phyloP scores from a whole-genome alignment of 371 early-diverging fungal species.

The Syncephalastrum sp. region DNA sequence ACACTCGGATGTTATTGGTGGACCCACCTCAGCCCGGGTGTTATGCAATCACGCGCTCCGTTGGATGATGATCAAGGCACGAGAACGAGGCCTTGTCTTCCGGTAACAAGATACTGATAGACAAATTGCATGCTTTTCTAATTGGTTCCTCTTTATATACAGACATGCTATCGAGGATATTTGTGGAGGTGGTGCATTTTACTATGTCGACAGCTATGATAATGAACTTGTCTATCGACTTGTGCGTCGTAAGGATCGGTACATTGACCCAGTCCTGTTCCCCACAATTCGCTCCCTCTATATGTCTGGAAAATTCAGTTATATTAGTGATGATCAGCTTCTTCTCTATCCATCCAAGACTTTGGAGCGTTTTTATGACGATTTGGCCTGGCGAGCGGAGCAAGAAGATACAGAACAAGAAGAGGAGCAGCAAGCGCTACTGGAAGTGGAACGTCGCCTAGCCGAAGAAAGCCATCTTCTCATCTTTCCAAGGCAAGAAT shows the following conservation, averaged over 20 bases:
- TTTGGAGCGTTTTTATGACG: conserved; percentile 1
- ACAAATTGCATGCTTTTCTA: no score
- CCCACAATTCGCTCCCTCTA: conserved; percentile 13
- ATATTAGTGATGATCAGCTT: conserved; percentile 22
- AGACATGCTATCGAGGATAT: conserved; percentile 7
- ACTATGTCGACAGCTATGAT: conserved; percentile 28
- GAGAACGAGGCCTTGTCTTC: conserved; percentile 27
- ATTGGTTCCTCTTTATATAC: no score
- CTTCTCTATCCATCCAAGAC: conserved; percentile 30
- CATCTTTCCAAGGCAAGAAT: no score
- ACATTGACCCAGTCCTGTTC: conserved; percentile 15
- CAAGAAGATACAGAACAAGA: no score
- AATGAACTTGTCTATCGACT: conserved; percentile 23
- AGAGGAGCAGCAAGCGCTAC: no score
- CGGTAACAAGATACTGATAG: conserved; percentile 3
- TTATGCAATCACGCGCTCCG: conserved; percentile 28
- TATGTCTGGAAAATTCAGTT: conserved; percentile 18
- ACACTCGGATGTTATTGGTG: conserved; percentile 35
- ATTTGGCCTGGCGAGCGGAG: no score
- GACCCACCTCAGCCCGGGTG: conserved; percentile 8
- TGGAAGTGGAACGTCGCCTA: no score
- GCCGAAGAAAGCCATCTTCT: no score
- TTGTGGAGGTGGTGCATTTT: conserved; percentile 15
- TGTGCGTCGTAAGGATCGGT: conserved; percentile 28
- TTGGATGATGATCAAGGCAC: conserved; percentile 40